These are phyloP conservation scores for Athelia psychrophila DNA, from an alignment of 1,284 basidiomycete species.

Conservation along the genomic window DNA sequence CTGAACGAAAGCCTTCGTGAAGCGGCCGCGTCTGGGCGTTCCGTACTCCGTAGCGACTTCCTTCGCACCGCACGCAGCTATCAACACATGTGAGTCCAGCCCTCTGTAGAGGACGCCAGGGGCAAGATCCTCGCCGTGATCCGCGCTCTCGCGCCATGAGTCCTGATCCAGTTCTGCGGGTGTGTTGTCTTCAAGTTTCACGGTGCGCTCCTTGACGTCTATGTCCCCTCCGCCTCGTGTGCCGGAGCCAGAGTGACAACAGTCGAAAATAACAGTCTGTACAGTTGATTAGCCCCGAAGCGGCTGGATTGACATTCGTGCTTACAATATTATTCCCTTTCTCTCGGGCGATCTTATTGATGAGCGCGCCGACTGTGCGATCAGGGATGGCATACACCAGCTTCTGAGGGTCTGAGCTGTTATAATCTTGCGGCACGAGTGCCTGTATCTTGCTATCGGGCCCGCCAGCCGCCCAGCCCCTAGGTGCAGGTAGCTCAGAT, in stretches of 20 bases:
- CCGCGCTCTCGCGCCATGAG: not conserved
- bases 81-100: not conserved
- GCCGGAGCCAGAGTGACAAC: not conserved
- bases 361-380: not conserved
- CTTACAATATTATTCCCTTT: not conserved
- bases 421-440: not conserved
- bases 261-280: not conserved
- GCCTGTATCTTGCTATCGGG: not conserved
- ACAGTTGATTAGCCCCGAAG: not conserved
- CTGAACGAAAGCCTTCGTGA: not conserved
- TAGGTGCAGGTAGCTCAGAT: not conserved
- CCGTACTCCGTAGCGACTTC: not conserved
- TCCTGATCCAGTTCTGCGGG: not conserved
- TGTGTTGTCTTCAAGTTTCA: not conserved
- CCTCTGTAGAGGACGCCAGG: not conserved
- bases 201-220: not conserved
- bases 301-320: not conserved
- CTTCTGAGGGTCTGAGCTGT: not conserved
- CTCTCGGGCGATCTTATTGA: not conserved
- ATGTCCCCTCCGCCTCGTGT: not conserved
- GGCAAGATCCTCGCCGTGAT: not conserved
- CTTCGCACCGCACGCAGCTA: not conserved
- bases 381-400: not conserved
- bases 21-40: no score
- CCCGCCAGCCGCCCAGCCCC: not conserved